Conservation (phyloP, 1,139 yeast species). For the Saccharomycopsis crataegensis region DNA sequence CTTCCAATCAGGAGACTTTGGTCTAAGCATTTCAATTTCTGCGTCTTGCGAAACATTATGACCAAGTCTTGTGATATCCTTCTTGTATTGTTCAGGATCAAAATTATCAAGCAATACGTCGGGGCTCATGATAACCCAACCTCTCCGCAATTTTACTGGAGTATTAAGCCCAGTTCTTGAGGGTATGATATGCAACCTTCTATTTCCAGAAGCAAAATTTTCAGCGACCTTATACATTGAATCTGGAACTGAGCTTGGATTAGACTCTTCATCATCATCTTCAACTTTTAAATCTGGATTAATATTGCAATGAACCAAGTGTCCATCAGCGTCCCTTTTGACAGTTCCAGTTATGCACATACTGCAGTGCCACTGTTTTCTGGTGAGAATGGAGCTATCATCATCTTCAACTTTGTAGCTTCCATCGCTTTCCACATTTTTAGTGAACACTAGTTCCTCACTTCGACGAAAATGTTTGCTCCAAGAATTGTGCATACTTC, state of each 20-base stretch:
- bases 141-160: slow-evolving; percentile 69
- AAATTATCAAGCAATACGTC: slow-evolving; percentile 73
- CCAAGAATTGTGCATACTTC: slow-evolving; percentile 32
- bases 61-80: slow-evolving; percentile 38
- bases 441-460: slow-evolving; percentile 73
- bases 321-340: slow-evolving; percentile 73
- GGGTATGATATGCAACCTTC: slow-evolving; percentile 81
- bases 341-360: slow-evolving; percentile 96
- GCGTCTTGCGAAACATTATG: slow-evolving; percentile 53
- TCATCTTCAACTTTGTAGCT: slow-evolving; percentile 29
- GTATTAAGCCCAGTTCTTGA: slow-evolving; percentile 50
- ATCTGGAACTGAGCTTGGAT: slow-evolving; percentile 49
- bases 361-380: slow-evolving; percentile 89
- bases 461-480: slow-evolving; percentile 71
- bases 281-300: slow-evolving; percentile 82
- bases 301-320: slow-evolving; percentile 83
- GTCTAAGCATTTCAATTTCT: slow-evolving; percentile 75
- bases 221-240: slow-evolving; percentile 80
- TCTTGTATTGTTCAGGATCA: slow-evolving; percentile 37
- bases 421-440: slow-evolving; percentile 51
- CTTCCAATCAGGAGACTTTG: slow-evolving; percentile 61
- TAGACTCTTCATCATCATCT: slow-evolving; percentile 25
- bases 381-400: slow-evolving; percentile 38
- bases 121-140: slow-evolving; percentile 90
- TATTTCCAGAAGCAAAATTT: slow-evolving; percentile 74